phyloP scores from a whole-genome alignment of 169 alveolate species.

The Cryptosporidium felis region DNA sequence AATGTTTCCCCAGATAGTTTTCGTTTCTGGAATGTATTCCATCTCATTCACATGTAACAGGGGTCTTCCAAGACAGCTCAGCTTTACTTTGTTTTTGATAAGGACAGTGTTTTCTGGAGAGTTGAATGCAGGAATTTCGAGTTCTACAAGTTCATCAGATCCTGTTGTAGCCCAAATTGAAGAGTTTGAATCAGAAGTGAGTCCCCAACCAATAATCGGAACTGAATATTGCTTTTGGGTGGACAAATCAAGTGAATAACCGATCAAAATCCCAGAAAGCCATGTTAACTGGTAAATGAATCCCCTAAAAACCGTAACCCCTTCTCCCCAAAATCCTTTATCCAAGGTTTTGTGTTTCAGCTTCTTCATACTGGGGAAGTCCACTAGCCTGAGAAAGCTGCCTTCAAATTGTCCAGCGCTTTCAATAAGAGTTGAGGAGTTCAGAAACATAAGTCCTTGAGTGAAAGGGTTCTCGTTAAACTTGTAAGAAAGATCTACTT shows the following conservation, averaged over 20 bases:
- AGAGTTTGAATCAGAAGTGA: constrained; percentile 21
- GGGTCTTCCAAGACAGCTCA: constrained; percentile 44
- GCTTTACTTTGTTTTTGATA: constrained; percentile 1
- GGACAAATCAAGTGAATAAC: constrained; percentile 10
- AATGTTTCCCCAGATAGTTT: constrained; percentile 69
- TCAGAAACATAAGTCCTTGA: constrained; percentile 46
- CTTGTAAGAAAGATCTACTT: not conserved
- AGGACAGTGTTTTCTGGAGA: not conserved
- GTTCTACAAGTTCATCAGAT: constrained; percentile 20
- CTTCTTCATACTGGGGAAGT: constrained; percentile 53
- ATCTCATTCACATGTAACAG: constrained; percentile 31
- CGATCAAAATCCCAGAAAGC: constrained; percentile 15
- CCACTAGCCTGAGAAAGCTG: constrained; percentile 26
- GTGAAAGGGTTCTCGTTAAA: constrained; percentile 30
- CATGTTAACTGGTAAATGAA: constrained; percentile 38
- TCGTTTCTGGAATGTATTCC: constrained; percentile 53
- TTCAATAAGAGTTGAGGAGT: constrained; percentile 20
- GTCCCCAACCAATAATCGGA: constrained; percentile 58
- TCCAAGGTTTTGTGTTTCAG: not conserved
- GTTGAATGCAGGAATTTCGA: constrained; percentile 46
- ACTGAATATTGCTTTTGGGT: not conserved
- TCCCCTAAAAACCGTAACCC: not conserved
- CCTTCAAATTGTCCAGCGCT: constrained; percentile 57
- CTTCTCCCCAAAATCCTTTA: constrained; percentile 42
- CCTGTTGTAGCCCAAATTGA: constrained; percentile 66